Evolutionary conservation across 2,329 filamentous ascomycete species (phyloP).

Genomic region (Metarhizium guizhouense): DNA sequence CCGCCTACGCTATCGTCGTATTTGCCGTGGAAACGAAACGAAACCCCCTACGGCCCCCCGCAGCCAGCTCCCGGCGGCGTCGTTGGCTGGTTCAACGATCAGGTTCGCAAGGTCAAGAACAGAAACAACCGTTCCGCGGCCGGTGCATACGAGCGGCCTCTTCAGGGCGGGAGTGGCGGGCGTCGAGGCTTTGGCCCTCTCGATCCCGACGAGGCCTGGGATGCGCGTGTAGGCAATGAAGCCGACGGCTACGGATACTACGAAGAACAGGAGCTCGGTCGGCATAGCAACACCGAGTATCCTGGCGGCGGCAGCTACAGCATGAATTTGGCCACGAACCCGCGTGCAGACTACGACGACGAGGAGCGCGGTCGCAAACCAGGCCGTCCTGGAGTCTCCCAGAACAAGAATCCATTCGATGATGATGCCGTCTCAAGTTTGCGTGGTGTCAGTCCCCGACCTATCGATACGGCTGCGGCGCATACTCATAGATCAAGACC

Average conservation of each 20-base stretch:
- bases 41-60: conserved; percentile 39
- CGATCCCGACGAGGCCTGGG: conserved; percentile 82
- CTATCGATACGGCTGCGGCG: conserved; percentile 44
- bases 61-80: conserved; percentile 53
- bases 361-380: conserved; percentile 27
- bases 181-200: conserved; percentile 56
- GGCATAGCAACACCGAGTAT: conserved; percentile 23
- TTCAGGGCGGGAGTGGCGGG: conserved; percentile 30
- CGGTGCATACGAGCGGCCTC: conserved; percentile 62
- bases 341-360: conserved; percentile 20
- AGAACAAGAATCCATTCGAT: conserved; percentile 56
- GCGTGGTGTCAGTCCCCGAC: conserved; percentile 67
- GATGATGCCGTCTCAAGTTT: conserved; percentile 57
- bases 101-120: conserved; percentile 54
- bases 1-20: conserved; percentile 58
- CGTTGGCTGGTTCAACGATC: conserved; percentile 64
- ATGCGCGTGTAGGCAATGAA: conserved; percentile 67
- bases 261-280: conserved; percentile 67
- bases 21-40: conserved; percentile 57
- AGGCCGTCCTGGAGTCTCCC: conserved; percentile 13
- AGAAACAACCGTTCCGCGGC: conserved; percentile 56
- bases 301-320: conserved; percentile 34
- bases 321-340: conserved; percentile 36
- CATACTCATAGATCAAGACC: conserved; percentile 14
- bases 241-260: conserved; percentile 61